Conservation (phyloP, 176 grass and related monocot genomes). For the Phoenix roebelenii region DNA sequence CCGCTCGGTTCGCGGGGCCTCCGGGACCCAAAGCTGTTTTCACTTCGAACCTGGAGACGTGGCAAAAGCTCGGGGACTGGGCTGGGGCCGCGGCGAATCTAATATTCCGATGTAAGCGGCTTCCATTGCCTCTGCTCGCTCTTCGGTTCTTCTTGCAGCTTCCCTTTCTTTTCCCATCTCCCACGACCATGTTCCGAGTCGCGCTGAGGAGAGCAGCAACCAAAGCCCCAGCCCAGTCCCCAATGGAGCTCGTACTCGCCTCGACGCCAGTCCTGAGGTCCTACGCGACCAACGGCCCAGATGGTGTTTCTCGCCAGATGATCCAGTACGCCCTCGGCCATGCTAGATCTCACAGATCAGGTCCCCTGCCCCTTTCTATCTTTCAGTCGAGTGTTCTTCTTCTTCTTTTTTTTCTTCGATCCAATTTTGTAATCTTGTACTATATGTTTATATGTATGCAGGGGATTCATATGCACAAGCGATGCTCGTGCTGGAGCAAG, state of each 20-base stretch:
- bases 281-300: slow-evolving; percentile 5
- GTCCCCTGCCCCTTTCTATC: slow-evolving; percentile 8
- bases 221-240: slow-evolving; percentile 8
- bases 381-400: neutral
- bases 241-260: neutral
- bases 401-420: neutral
- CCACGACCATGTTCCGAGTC: too few relatives aligned
- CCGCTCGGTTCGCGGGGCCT: too few relatives aligned
- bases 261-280: neutral
- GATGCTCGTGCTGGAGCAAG: slow-evolving; percentile 92
- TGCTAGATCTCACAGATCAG: slow-evolving; percentile 39
- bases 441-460: slow-evolving; percentile 3
- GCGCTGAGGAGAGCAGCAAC: neutral
- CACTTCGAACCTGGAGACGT: too few relatives aligned
- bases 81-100: too few relatives aligned
- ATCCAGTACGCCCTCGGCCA: slow-evolving; percentile 64
- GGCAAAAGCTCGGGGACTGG: too few relatives aligned
- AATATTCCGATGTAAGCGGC: too few relatives aligned
- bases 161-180: too few relatives aligned
- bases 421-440: neutral
- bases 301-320: slow-evolving; percentile 23
- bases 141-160: too few relatives aligned
- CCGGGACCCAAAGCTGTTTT: too few relatives aligned
- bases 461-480: slow-evolving; percentile 42
- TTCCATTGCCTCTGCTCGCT: too few relatives aligned